Base-by-base conservation (phyloP, 1,284 basidiomycete species). In the Ustilago hordei region DNA sequence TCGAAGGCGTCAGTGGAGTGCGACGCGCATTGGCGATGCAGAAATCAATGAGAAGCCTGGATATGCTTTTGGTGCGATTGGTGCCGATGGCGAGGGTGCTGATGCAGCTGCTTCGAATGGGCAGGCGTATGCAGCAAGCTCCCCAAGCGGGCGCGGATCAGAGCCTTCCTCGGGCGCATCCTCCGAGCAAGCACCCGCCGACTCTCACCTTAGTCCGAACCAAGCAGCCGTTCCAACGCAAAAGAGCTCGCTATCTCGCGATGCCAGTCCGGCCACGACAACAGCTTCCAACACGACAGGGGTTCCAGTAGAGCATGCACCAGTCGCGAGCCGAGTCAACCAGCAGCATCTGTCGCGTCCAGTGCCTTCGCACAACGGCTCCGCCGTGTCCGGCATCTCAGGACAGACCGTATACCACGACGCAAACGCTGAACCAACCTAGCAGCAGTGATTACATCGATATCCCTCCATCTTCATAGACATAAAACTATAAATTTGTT, bases 331-430 rank as follows among this genome's bases (percentile, higher is more conserved):
- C 11, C n/a, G n/a, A 32, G 38, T 31, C 41, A 58, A 47, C 28
- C 47, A 57, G 36, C 53, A 62, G 23, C 8, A 11, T 4, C 39
- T 55, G 9, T 38, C 61, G 4, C 50, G 68, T 19, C 69, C 74
- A 0, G 35, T 7, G 2, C 62, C 74, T 17, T 54, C 56, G 2
- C 73, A 75, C 9, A 50, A 58, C 58, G 55, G 57, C 45, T 75
- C 73, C 35, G 45, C 38, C 11, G 73, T 70, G 23, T 75, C 73
- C 9, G 60, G 50, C 7, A 54, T 56, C 2, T 75, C 73, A 8
- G 73, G 73, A 5, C 69, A 75, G 55, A 75, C 68, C 2, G 61
- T 68, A 15, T 71, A 67, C 64, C 60, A 75, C 64, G 68, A 75
- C 34, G 61, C 73, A 17, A 43, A 45, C n/a, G 7, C 43, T 19